Evolutionary conservation across 2,329 filamentous ascomycete species (phyloP).

Genomic region (Talaromyces atroroseus): DNA sequence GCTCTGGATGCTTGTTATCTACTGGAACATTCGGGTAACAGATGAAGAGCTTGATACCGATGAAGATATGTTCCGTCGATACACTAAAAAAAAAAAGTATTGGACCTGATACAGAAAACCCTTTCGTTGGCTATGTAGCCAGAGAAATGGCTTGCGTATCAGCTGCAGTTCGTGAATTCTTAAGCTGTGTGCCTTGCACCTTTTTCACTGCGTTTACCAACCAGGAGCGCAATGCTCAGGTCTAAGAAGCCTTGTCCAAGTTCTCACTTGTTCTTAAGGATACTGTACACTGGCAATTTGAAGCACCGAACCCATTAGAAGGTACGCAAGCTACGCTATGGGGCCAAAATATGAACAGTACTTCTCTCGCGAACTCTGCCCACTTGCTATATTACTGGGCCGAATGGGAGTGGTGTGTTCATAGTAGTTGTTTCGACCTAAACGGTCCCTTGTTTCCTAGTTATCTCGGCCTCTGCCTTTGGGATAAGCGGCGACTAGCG

Average conservation of each 20-base stretch:
- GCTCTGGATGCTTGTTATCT: conserved; percentile 8
- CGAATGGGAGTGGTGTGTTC: not conserved
- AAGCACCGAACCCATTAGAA: not conserved
- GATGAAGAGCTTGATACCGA: not conserved
- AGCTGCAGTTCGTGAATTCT: not conserved
- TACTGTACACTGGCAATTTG: not conserved
- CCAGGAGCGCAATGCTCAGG: not conserved
- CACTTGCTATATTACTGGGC: not conserved
- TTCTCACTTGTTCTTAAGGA: not conserved
- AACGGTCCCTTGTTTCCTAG: not conserved
- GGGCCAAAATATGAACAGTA: not conserved
- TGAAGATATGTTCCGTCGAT: not conserved
- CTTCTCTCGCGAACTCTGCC: not conserved
- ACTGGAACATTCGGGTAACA: conserved; percentile 11
- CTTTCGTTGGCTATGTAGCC: not conserved
- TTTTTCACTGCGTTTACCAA: not conserved
- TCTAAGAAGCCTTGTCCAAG: not conserved
- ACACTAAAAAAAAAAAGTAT: not conserved
- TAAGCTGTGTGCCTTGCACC: not conserved
- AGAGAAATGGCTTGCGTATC: not conserved
- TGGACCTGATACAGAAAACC: not conserved
- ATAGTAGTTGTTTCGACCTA: not conserved
- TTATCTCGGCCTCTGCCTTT: conserved; percentile 3
- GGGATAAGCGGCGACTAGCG: not conserved
- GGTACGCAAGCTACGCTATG: not conserved